phyloP scores from a whole-genome alignment of 1,284 basidiomycete species.

The Sporisorium scitamineum region DNA sequence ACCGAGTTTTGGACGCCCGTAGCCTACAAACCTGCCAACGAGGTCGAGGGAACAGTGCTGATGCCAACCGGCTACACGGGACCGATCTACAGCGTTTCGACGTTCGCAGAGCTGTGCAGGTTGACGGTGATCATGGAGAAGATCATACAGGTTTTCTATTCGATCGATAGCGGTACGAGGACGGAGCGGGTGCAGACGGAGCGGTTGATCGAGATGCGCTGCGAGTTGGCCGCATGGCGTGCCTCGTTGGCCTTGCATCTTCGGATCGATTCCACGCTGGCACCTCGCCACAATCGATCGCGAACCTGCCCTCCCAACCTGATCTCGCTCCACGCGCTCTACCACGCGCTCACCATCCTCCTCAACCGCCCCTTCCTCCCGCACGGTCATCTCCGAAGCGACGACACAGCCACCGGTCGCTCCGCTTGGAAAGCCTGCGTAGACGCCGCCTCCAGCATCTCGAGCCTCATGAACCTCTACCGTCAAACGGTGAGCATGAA shows the following conservation, averaged over 20 bases:
- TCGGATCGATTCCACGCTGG: slow-evolving; percentile 43
- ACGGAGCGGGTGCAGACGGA: slow-evolving; percentile 35
- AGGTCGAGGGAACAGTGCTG: slow-evolving; percentile 3
- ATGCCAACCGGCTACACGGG: slow-evolving; percentile 46
- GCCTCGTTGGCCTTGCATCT: slow-evolving; percentile 27
- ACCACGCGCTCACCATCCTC: slow-evolving; percentile 63
- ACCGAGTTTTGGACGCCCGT: slow-evolving; percentile 66
- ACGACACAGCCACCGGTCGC: slow-evolving; percentile 32
- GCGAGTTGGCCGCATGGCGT: slow-evolving; percentile 40
- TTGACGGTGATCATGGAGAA: slow-evolving; percentile 63
- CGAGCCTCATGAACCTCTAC: slow-evolving; percentile 52
- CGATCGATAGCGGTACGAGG: slow-evolving; percentile 21
- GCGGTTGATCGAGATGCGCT: slow-evolving; percentile 54
- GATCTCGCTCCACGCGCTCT: slow-evolving; percentile 63
- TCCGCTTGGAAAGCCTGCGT: slow-evolving; percentile 60
- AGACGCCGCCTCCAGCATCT: slow-evolving; percentile 61
- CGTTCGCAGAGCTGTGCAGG: slow-evolving; percentile 59
- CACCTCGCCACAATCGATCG: slow-evolving; percentile 14
- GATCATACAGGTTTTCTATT: slow-evolving; percentile 13
- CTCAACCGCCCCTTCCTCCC: slow-evolving; percentile 67
- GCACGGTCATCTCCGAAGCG: slow-evolving; percentile 36
- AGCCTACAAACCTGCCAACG: slow-evolving; percentile 40
- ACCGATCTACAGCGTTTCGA: slow-evolving; percentile 61
- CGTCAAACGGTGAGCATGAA: slow-evolving; percentile 61
- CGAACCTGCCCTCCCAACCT: slow-evolving; percentile 60